These are phyloP conservation scores for Novymonas esmeraldas DNA, from an alignment of 208 protist genomes.

Conservation along the genomic window DNA sequence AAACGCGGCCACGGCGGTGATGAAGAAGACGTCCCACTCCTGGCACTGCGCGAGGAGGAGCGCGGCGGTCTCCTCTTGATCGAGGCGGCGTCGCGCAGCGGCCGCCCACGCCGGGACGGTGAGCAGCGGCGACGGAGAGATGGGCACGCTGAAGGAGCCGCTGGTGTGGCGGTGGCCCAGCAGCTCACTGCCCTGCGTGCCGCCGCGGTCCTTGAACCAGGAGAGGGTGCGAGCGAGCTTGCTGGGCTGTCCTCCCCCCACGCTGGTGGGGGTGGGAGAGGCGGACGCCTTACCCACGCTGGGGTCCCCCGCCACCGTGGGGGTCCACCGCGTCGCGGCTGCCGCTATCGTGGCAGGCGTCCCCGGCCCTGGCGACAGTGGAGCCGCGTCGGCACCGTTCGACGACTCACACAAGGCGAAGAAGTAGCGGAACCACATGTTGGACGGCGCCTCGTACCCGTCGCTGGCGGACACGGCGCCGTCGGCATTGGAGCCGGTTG, in stretches of 20 bases:
- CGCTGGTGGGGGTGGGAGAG: not conserved
- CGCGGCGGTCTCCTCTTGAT: constrained; percentile 35
- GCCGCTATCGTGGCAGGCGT: too few species aligned
- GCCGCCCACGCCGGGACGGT: constrained; percentile 7
- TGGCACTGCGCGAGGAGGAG: constrained; percentile 55
- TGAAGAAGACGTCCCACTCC: constrained; percentile 58
- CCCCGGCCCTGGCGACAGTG: not conserved
- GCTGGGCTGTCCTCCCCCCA: not conserved
- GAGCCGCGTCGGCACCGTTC: too few species aligned
- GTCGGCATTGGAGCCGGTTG: not conserved
- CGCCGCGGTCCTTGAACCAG: constrained; percentile 10
- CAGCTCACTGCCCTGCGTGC: not conserved
- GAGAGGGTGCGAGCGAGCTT: constrained; percentile 11
- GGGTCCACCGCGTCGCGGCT: too few species aligned
- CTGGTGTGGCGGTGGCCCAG: not conserved
- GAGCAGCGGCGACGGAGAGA: not conserved
- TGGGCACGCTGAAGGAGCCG: not conserved
- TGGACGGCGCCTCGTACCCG: constrained; percentile 41
- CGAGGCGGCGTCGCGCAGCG: constrained; percentile 14
- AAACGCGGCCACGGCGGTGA: constrained; percentile 60
- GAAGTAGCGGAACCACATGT: constrained; percentile 71
- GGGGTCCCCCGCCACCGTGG: too few species aligned
- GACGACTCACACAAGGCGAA: constrained; percentile 36
- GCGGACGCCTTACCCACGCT: too few species aligned
- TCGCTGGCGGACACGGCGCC: constrained; percentile 4